phyloP scores from a whole-genome alignment of 345 rosid genomes.

The Gossypium stocksii region DNA sequence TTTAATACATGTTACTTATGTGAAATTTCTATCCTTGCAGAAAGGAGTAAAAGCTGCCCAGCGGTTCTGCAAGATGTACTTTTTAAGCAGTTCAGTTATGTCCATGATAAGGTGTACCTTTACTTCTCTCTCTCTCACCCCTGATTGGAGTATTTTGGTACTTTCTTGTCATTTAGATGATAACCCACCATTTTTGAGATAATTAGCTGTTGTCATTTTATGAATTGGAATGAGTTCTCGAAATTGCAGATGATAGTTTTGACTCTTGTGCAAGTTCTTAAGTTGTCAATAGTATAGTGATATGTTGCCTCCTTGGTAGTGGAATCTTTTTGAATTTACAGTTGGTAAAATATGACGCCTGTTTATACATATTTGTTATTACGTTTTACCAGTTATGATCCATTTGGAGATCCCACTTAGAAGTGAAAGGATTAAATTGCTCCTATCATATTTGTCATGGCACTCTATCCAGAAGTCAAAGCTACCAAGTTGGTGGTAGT shows the following conservation, averaged over 20 bases:
- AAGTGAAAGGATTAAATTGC: slow-evolving; percentile 6
- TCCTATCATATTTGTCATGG: not conserved
- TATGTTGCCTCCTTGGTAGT: not conserved
- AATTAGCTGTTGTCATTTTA: not conserved
- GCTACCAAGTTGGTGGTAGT: not conserved
- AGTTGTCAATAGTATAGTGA: not conserved
- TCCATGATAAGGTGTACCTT: slow-evolving; percentile 72
- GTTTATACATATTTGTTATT: not conserved
- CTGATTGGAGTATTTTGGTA: not conserved
- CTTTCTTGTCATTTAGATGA: not conserved
- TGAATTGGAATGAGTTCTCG: not conserved
- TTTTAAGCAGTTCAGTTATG: slow-evolving; percentile 83
- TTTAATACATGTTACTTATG: not conserved
- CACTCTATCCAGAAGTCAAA: not conserved
- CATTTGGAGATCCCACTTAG: not conserved
- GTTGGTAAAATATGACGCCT: not conserved
- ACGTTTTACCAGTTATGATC: not conserved
- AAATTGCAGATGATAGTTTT: not conserved
- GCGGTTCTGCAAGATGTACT: slow-evolving; percentile 64
- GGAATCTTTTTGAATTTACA: not conserved
- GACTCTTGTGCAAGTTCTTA: not conserved
- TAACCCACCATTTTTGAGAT: not conserved
- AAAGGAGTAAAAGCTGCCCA: slow-evolving; percentile 75
- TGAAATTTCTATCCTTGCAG: slow-evolving; percentile 41
- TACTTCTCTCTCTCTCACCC: not conserved